These are phyloP conservation scores for Colletotrichum sp. DNA, from an alignment of 2,329 filamentous ascomycete genomes.

Conservation along the genomic window DNA sequence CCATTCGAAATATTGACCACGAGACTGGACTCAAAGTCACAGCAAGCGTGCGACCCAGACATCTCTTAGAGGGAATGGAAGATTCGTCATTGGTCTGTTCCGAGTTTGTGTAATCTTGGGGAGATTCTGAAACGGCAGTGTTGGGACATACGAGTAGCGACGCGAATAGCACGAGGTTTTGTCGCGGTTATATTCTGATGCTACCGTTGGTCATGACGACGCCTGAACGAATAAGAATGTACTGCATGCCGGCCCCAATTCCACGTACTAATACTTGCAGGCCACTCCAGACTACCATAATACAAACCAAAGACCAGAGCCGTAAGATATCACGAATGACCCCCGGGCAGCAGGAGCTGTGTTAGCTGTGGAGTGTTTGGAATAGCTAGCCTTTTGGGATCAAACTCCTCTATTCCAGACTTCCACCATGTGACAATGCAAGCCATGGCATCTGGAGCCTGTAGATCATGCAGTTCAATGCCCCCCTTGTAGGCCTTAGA, in stretches of 20 bases:
- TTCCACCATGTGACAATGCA: neutral
- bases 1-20: neutral
- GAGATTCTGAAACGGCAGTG: neutral
- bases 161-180: neutral
- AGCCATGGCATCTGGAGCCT: neutral
- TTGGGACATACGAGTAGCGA: neutral
- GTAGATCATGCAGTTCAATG: neutral
- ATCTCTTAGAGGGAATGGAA: neutral
- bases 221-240: neutral
- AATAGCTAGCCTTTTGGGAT: neutral
- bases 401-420: neutral
- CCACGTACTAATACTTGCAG: neutral
- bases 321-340: neutral
- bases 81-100: neutral
- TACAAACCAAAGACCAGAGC: neutral
- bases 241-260: neutral
- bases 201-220: neutral
- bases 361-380: too few relatives aligned
- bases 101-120: neutral
- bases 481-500: fast-evolving
- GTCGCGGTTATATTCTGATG: neutral
- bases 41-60: neutral
- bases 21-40: neutral
- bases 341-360: too few relatives aligned
- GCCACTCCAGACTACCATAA: neutral